Percentiles rank a stretch among this genome's conserved stretches.
Conservation (phyloP, 306 rosid species). For the Trifolium fragiferum region DNA sequence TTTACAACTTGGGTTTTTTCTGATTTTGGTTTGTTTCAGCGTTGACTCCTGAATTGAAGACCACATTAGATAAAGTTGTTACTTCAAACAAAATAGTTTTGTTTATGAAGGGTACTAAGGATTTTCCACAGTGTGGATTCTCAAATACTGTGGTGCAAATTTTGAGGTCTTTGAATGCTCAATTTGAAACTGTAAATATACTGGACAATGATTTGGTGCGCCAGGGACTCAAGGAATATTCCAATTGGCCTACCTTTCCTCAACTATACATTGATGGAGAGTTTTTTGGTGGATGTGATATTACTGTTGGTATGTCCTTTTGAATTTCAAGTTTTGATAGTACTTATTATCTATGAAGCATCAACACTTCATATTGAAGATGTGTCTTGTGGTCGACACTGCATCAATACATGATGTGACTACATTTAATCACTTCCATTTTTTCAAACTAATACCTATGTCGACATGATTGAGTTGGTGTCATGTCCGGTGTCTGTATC, state of each 20-base stretch:
- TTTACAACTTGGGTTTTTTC: slow-evolving; percentile 4
- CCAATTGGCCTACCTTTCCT: slow-evolving; percentile 97
- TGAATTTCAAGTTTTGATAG: not conserved
- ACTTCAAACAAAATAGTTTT: slow-evolving; percentile 78
- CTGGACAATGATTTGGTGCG: slow-evolving; percentile 85
- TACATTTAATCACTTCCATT: not conserved
- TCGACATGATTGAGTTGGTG: not conserved
- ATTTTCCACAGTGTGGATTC: slow-evolving; percentile 96
- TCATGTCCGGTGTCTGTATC: not conserved
- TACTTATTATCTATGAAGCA: no score
- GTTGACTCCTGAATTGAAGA: slow-evolving; percentile 79
- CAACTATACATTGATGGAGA: slow-evolving; percentile 96
- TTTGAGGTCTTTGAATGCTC: slow-evolving; percentile 74
- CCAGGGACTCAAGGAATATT: slow-evolving; percentile 85
- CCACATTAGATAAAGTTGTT: slow-evolving; percentile 87
- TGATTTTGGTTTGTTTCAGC: slow-evolving; percentile 56
- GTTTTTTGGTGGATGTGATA: slow-evolving; percentile 98
- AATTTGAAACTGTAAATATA: slow-evolving; percentile 76
- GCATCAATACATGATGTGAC: not conserved
- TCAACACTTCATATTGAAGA: not conserved
- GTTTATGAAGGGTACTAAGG: slow-evolving; percentile 94
- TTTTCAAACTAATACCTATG: not conserved
- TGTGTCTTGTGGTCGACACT: not conserved
- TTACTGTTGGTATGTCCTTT: slow-evolving; percentile 81
- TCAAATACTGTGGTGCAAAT: slow-evolving; percentile 93